These are phyloP conservation scores for Tolypocladium pustulatum DNA, from an alignment of 2,329 filamentous ascomycete species.

Conservation along the genomic window DNA sequence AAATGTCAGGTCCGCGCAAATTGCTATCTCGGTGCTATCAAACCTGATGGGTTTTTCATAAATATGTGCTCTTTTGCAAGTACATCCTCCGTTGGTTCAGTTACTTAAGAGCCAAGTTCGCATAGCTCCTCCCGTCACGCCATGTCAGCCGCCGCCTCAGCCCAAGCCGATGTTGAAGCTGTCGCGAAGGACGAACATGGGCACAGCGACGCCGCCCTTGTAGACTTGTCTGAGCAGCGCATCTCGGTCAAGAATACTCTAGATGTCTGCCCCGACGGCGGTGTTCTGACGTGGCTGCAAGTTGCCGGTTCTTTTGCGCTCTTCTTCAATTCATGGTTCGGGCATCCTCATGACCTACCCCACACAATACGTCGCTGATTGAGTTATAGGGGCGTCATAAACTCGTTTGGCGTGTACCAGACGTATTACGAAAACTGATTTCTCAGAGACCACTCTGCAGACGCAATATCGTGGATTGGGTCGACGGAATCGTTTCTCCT, in stretches of 20 bases:
- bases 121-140: not conserved
- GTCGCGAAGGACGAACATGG: not conserved
- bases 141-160: not conserved
- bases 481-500: constrained; percentile 26
- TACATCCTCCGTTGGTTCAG: too few species aligned
- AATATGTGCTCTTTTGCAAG: not conserved
- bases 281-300: not conserved
- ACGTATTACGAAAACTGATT: constrained; percentile 19
- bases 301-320: not conserved
- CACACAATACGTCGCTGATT: not conserved
- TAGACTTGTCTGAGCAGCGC: not conserved
- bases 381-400: constrained; percentile 17
- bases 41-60: too few species aligned
- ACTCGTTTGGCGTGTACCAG: constrained; percentile 26
- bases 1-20: not conserved
- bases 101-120: too few species aligned
- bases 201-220: too few species aligned
- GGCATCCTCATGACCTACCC: not conserved
- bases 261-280: not conserved
- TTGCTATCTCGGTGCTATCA: not conserved
- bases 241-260: not conserved
- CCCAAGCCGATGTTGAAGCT: not conserved
- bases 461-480: constrained; percentile 25
- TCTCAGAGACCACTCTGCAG: constrained; percentile 13
- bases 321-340: not conserved